Conservation (phyloP, 176 grass and related monocot species). For the Carex scoparia region DNA sequence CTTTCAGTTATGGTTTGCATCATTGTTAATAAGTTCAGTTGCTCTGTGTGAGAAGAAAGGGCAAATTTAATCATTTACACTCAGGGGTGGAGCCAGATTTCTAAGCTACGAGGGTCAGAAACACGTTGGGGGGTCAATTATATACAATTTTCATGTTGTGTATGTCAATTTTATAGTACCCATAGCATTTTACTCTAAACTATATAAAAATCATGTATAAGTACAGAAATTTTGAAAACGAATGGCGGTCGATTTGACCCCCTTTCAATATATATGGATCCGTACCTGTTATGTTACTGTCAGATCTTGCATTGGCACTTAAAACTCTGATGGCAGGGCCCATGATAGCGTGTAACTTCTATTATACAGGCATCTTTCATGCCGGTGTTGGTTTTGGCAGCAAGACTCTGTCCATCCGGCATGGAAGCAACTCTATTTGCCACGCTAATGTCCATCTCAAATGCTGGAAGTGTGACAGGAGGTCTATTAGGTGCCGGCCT, state of each 20-base stretch:
- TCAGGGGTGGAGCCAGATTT: no score
- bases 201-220: no score
- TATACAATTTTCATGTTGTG: no score
- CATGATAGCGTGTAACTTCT: not conserved
- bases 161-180: no score
- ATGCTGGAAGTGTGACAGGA: slow-evolving; percentile 61
- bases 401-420: slow-evolving; percentile 67
- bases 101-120: no score
- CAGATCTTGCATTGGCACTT: not conserved
- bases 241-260: no score
- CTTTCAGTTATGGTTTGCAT: not conserved
- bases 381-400: slow-evolving; percentile 87
- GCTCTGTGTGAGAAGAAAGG: not conserved
- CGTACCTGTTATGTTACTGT: not conserved
- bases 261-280: no score
- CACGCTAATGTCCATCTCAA: slow-evolving; percentile 93
- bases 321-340: not conserved
- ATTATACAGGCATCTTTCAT: slow-evolving; percentile 84
- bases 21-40: not conserved
- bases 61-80: not conserved
- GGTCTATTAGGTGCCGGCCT: slow-evolving; percentile 76
- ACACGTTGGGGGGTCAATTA: no score
- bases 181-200: no score
- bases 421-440: slow-evolving; percentile 92
- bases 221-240: no score